Conservation (phyloP, 2,329 filamentous ascomycete genomes). For the Neofusicoccum parvum region DNA sequence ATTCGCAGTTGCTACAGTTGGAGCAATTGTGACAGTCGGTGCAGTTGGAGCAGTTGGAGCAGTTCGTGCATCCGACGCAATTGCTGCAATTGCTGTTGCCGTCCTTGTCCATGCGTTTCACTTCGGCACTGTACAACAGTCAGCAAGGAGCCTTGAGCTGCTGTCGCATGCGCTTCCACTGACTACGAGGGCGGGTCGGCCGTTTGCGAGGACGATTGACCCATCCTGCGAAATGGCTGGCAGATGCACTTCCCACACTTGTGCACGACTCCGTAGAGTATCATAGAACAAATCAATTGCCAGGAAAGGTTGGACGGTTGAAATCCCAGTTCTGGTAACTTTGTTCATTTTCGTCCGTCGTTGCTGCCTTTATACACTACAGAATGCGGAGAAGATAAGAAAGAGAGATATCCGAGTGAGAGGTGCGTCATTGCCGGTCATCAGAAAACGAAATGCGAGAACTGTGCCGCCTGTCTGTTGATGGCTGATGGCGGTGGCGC, state of each 20-base stretch:
- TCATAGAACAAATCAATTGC: too few relatives aligned
- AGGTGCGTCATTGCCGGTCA: not conserved
- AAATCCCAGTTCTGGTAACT: too few relatives aligned
- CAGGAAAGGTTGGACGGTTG: too few relatives aligned
- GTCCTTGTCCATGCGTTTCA: not conserved
- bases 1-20: not conserved
- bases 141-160: too few relatives aligned
- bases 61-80: not conserved
- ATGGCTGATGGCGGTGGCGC: not conserved
- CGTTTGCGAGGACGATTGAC: not conserved
- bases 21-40: not conserved
- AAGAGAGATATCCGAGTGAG: not conserved
- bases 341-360: not conserved
- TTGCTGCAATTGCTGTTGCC: slow-evolving; percentile 6
- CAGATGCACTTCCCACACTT: too few relatives aligned
- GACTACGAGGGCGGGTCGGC: not conserved
- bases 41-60: slow-evolving; percentile 1
- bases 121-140: too few relatives aligned
- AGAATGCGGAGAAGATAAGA: slow-evolving; percentile 8
- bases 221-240: not conserved
- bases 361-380: not conserved
- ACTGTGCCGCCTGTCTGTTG: not conserved
- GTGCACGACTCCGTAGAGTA: too few relatives aligned
- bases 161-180: too few relatives aligned
- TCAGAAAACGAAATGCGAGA: not conserved